Evolutionary conservation across 306 rosid species (phyloP).

Genomic region (Vigna trinervia): DNA sequence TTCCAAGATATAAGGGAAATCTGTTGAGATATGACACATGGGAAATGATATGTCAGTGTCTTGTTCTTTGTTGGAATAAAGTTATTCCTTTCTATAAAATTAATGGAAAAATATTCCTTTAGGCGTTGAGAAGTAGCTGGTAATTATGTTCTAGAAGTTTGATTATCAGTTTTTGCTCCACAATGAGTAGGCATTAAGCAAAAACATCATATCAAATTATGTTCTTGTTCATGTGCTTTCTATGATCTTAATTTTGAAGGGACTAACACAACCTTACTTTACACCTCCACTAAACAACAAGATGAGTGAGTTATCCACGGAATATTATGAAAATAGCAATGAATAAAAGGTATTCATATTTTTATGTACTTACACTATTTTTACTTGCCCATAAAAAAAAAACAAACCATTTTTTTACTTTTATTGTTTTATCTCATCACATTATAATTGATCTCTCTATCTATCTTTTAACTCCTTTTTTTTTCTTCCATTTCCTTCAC

Average conservation of each 20-base stretch:
- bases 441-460: too few relatives aligned
- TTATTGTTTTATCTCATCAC: too few relatives aligned
- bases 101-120: not conserved
- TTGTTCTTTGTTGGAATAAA: not conserved
- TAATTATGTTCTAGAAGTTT: not conserved
- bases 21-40: not conserved
- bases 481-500: not conserved
- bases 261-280: not conserved
- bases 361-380: too few relatives aligned
- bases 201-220: constrained; percentile 25
- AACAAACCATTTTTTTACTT: too few relatives aligned
- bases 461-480: not conserved
- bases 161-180: not conserved
- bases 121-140: not conserved
- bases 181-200: constrained; percentile 60
- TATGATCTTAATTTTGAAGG: not conserved
- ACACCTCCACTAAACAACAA: not conserved
- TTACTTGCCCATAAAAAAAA: too few relatives aligned
- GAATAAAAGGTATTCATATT: too few relatives aligned
- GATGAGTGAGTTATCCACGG: not conserved
- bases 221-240: constrained; percentile 24
- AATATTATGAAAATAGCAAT: not conserved
- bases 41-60: not conserved
- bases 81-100: too few relatives aligned
- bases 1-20: not conserved